Evolutionary conservation across 2,329 filamentous ascomycete genomes (phyloP), one percentile per base, ranked within the genome.

Genomic region (Triangularia setosa): DNA sequence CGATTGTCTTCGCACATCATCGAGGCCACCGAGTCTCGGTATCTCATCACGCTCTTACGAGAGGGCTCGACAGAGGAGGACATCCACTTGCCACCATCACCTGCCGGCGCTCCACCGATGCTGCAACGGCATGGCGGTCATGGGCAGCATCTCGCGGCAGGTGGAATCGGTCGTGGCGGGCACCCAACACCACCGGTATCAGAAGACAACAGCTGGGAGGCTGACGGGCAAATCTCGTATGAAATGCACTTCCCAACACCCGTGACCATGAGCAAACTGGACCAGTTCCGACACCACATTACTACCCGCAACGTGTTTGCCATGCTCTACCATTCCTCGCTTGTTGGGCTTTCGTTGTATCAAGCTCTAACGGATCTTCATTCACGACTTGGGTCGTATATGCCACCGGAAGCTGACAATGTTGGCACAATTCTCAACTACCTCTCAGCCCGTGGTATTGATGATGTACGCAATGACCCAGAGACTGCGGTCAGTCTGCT

Each of bases 251-350:
- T 90, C 65, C 82, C 87, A 0, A 80, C 85, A 0, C 86, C 86
- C 0, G 68, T 79, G 1, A 79, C 82, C 40, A 70, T 83, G 44
- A 80, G 71, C 69, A 81, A 75, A 71, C 74, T 74, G 18, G 83
- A 81, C 52, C 82, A 81, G 61, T 79, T 82, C 1, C 79, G 85
- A 0, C 81, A 89, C 67, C 85, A 88, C 68, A 80, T 90, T 56
- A 87, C 88, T 0, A 88, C 88, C 0, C 83, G 89, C 21, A 91
- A 91, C 70, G 83, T 90, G 54, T 86, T 91, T 69, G 88, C 88
- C 0, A 75, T 90, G 33, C 74, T 90, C 1, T 87, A 86, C 69
- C 81, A 85, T 60, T 84, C 85, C 23, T 87, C 88, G 0, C 79
- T 91, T 0, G 87, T 91, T 2, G 89, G 89, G 0, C 71, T 85